Percentiles rank a stretch among this genome's conserved stretches.
phyloP scores from a whole-genome alignment of 768 basidiomycete genomes.

The Tricholoma flavovirens region DNA sequence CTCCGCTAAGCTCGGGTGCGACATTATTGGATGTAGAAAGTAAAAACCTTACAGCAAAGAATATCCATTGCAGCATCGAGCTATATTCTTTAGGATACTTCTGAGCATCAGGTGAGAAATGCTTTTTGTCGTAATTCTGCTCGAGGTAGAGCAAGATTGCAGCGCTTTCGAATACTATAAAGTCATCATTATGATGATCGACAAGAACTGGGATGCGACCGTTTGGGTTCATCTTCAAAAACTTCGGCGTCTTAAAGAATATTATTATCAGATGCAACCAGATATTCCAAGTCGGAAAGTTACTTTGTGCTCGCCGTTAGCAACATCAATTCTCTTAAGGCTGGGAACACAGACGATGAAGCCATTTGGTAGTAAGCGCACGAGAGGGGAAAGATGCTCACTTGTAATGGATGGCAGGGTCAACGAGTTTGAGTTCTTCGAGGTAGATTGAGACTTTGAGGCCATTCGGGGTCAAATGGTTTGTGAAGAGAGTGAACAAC shows the following conservation, averaged over 20 bases:
- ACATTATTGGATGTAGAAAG: conserved; percentile 5
- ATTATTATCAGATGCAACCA: background rate
- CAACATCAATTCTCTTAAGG: conserved; percentile 48
- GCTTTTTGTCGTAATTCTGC: conserved; percentile 69
- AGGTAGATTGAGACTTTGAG: conserved; percentile 18
- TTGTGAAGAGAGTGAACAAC: conserved; percentile 12
- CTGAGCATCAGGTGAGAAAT: conserved; percentile 55
- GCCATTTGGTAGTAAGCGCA: too few species aligned
- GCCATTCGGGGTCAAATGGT: conserved; percentile 19
- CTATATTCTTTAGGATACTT: conserved; percentile 55
- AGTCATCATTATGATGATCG: conserved; percentile 56
- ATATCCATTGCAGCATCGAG: conserved; percentile 81
- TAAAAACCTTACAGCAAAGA: conserved; percentile 64
- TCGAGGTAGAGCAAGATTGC: conserved; percentile 82
- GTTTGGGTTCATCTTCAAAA: conserved; percentile 68
- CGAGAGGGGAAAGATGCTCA: conserved; percentile 10
- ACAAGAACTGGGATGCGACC: conserved; percentile 65
- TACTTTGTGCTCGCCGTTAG: conserved; percentile 71
- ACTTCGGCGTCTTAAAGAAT: conserved; percentile 53
- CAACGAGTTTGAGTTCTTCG: conserved; percentile 28
- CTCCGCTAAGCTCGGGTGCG: background rate
- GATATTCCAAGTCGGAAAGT: too few species aligned
- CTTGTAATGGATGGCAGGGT: conserved; percentile 45
- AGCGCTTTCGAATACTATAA: conserved; percentile 68
- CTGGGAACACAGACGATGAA: conserved; percentile 22